These are phyloP conservation scores for Acanthamoeba lenticulata DNA, from an alignment of 208 protist species.

Conservation along the genomic window DNA sequence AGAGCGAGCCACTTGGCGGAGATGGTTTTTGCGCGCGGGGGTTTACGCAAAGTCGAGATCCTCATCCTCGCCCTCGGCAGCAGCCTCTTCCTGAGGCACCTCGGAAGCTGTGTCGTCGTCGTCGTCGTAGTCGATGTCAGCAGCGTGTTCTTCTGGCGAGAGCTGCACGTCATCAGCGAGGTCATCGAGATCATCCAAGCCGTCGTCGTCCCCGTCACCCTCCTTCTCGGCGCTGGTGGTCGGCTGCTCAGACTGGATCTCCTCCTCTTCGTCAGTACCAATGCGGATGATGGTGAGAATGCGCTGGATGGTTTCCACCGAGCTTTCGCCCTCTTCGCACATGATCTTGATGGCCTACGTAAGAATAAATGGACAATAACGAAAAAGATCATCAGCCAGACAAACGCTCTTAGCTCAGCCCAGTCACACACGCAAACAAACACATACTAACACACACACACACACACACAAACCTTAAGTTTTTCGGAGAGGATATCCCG, in stretches of 20 bases:
- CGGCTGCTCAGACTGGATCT: not conserved
- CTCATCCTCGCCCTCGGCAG: not conserved
- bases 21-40: not conserved
- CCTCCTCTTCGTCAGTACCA: not conserved
- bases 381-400: too few species aligned
- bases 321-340: not conserved
- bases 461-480: not conserved
- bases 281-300: not conserved
- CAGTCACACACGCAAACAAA: too few species aligned
- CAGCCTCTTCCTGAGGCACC: not conserved
- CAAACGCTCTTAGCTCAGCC: too few species aligned
- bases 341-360: conserved; percentile 15
- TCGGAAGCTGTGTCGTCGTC: not conserved
- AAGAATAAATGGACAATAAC: too few species aligned
- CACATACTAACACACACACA: too few species aligned
- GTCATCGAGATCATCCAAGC: not conserved
- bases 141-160: not conserved
- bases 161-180: not conserved
- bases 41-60: not conserved
- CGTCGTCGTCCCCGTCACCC: not conserved
- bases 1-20: not conserved
- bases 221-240: not conserved
- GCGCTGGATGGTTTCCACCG: not conserved
- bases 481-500: not conserved
- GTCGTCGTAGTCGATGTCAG: not conserved